phyloP scores from a whole-genome alignment of 78 protist genomes.

The Salpingoeca rosetta region DNA sequence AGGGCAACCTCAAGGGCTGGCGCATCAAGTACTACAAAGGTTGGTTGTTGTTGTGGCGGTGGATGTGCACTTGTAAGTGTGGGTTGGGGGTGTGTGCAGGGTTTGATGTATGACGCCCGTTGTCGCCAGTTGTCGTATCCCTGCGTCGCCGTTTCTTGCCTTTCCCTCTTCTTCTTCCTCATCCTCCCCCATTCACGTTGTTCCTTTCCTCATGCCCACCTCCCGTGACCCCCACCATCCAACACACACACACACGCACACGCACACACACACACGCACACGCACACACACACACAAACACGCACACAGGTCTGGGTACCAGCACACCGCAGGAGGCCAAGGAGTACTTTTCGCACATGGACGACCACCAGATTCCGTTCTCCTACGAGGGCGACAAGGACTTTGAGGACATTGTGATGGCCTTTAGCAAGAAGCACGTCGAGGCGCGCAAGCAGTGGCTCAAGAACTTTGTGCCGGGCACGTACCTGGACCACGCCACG shows the following conservation, averaged over 20 bases:
- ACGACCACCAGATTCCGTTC: conserved; percentile 63
- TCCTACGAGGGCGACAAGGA: conserved; percentile 42
- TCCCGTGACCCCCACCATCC: neutral
- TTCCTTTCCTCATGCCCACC: neutral
- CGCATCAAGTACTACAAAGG: conserved; percentile 92
- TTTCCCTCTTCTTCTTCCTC: neutral
- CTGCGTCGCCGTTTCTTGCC: neutral
- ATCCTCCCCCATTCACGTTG: neutral
- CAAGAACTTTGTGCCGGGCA: conserved; percentile 24
- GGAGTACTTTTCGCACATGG: conserved; percentile 81
- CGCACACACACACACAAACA: too few species aligned
- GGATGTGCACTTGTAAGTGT: too few species aligned
- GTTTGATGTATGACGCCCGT: too few species aligned
- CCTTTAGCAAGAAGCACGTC: conserved; percentile 66
- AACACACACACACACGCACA: too few species aligned
- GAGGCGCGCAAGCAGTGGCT: conserved; percentile 94
- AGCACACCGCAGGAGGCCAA: conserved; percentile 78
- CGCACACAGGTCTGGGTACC: conserved; percentile 99
- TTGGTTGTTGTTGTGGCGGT: too few species aligned
- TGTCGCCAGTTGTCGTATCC: too few species aligned
- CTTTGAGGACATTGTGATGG: conserved; percentile 63
- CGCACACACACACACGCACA: neutral
- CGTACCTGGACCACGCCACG: conserved; percentile 34
- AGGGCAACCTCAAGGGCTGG: conserved; percentile 14
- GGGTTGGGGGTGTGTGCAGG: too few species aligned